Evolutionary conservation across 2,329 filamentous ascomycete genomes (phyloP).

Genomic region (Venturia pyrina): DNA sequence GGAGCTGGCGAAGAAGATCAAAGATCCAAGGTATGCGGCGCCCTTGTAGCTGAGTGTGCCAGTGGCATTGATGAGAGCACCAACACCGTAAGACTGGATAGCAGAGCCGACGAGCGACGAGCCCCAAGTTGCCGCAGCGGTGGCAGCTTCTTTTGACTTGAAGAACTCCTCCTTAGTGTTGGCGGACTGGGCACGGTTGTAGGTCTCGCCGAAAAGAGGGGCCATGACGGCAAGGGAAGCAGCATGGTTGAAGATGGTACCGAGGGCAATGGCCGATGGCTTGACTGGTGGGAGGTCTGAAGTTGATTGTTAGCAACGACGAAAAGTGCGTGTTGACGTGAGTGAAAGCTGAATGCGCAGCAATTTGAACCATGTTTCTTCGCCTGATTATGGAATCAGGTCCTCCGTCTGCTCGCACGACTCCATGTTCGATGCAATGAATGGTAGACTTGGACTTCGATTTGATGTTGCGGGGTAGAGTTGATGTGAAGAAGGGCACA

Average conservation of each 20-base stretch:
- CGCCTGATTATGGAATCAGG: too few species aligned
- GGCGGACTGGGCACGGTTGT: conserved; percentile 13
- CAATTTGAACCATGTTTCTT: not conserved
- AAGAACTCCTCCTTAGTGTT: conserved; percentile 97
- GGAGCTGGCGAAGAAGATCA: conserved; percentile 87
- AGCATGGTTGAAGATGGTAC: conserved; percentile 91
- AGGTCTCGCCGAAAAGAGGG: conserved; percentile 15
- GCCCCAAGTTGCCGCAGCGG: conserved; percentile 80
- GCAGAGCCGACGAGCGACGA: conserved; percentile 82
- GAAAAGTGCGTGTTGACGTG: not conserved
- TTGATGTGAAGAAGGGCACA: not conserved
- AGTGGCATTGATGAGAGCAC: conserved; percentile 78
- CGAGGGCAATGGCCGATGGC: conserved; percentile 94
- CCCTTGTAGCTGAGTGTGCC: conserved; percentile 95
- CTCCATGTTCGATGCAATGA: too few species aligned
- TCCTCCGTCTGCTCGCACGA: too few species aligned
- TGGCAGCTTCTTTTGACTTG: conserved; percentile 82
- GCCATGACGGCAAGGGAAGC: conserved; percentile 64
- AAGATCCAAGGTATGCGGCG: conserved; percentile 78
- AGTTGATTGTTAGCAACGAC: conserved; percentile 4
- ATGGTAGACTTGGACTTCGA: too few species aligned
- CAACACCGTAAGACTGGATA: conserved; percentile 81
- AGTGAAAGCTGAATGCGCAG: not conserved
- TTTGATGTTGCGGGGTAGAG: not conserved
- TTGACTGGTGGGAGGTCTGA: conserved; percentile 73